Conservation (phyloP, 2,329 filamentous ascomycete genomes). For the Dactylellina parvicollis region DNA sequence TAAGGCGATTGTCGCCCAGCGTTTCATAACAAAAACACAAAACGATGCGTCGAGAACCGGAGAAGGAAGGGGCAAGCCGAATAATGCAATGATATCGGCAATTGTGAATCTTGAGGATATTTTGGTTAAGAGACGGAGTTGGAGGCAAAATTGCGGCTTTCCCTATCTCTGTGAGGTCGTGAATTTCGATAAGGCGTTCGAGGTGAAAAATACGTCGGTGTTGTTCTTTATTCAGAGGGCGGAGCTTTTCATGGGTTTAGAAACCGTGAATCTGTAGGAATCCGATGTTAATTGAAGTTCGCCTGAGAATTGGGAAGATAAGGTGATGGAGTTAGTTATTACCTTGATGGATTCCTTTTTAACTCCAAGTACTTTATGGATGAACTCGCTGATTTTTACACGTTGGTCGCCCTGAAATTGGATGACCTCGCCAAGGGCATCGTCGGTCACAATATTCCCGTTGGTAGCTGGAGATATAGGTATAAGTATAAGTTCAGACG, state of each 20-base stretch:
- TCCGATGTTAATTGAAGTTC: not conserved
- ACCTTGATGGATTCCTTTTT: slow-evolving; percentile 29
- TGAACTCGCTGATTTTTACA: slow-evolving; percentile 95
- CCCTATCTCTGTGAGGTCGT: slow-evolving; percentile 10
- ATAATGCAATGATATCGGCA: not conserved
- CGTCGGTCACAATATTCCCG: slow-evolving; percentile 97
- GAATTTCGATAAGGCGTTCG: slow-evolving; percentile 33
- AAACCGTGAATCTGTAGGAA: slow-evolving; percentile 43
- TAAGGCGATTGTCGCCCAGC: slow-evolving; percentile 25
- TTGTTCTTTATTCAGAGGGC: slow-evolving; percentile 30
- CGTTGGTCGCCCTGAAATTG: slow-evolving; percentile 99
- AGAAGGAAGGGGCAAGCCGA: slow-evolving; percentile 16
- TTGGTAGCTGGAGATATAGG: slow-evolving; percentile 78
- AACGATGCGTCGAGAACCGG: slow-evolving; percentile 26
- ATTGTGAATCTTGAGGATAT: not conserved
- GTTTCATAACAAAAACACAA: slow-evolving; percentile 14
- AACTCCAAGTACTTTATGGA: slow-evolving; percentile 14
- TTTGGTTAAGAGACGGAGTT: slow-evolving; percentile 10
- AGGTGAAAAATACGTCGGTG: slow-evolving; percentile 41
- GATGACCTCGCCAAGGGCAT: slow-evolving; percentile 98
- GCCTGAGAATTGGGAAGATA: not conserved
- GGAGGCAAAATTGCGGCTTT: slow-evolving; percentile 14
- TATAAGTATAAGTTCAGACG: slow-evolving; percentile 49
- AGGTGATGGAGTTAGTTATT: not conserved
- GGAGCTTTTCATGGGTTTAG: slow-evolving; percentile 32